These are phyloP conservation scores for Candolleomyces eurysporus DNA, from an alignment of 768 basidiomycete genomes.

Conservation along the genomic window DNA sequence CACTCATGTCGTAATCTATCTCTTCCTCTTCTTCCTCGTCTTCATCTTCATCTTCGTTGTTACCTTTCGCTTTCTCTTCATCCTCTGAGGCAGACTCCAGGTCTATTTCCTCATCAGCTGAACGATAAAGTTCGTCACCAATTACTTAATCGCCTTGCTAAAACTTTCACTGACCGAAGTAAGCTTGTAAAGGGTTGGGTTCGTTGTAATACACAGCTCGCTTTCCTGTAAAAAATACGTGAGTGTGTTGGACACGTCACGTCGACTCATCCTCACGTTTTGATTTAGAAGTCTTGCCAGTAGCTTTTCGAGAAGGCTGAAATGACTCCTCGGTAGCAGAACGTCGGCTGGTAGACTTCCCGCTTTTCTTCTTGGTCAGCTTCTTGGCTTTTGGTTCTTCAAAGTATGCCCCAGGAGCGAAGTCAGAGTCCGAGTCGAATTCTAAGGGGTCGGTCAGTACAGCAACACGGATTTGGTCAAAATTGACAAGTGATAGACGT, in stretches of 20 bases:
- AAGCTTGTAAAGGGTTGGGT: conserved; percentile 46
- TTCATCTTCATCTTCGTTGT: conserved; percentile 7
- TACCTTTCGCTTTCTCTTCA: conserved; percentile 13
- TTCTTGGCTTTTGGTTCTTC: conserved; percentile 19
- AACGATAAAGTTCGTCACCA: neutral
- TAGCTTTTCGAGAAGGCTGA: neutral
- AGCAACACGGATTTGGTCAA: neutral
- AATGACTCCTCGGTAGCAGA: neutral
- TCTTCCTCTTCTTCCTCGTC: conserved; percentile 14
- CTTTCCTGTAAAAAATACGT: neutral
- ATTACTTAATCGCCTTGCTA: conserved; percentile 13
- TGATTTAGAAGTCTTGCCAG: neutral
- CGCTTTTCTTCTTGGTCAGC: conserved; percentile 10
- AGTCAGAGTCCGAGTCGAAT: conserved; percentile 49
- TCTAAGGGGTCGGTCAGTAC: conserved; percentile 24
- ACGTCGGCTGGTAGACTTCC: neutral
- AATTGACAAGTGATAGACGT: conserved; percentile 3
- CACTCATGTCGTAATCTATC: neutral
- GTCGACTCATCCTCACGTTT: neutral
- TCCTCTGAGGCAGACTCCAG: conserved; percentile 14
- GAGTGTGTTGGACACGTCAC: neutral
- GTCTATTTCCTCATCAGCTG: conserved; percentile 15
- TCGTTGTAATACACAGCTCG: conserved; percentile 3
- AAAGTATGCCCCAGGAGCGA: conserved; percentile 39
- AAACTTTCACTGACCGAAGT: conserved; percentile 40